Percentiles rank a stretch among this genome's conserved stretches.
Conservation (phyloP, 495 filamentous ascomycete species). For the Neurospora cerealis region DNA sequence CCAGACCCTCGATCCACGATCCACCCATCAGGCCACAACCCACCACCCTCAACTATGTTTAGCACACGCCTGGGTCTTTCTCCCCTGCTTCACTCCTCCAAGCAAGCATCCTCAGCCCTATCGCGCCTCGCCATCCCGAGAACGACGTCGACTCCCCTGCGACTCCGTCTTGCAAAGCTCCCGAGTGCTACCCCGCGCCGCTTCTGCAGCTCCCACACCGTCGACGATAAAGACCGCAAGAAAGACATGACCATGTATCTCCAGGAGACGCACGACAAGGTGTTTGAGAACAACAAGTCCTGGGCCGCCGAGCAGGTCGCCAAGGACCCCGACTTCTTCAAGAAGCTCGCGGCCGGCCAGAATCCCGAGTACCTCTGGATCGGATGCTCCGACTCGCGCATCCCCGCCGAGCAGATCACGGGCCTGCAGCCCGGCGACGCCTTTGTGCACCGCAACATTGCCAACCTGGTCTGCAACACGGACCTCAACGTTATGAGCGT, state of each 20-base stretch:
- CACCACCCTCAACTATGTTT: neutral
- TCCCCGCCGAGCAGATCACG: conserved; percentile 50
- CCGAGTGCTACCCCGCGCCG: neutral
- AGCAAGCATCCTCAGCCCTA: neutral
- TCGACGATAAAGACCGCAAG: conserved; percentile 1
- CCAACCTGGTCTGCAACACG: conserved; percentile 49
- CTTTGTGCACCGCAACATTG: conserved; percentile 57
- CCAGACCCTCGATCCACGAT: neutral
- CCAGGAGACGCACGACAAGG: conserved; percentile 37
- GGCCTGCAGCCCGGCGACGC: conserved; percentile 50
- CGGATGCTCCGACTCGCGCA: conserved; percentile 53
- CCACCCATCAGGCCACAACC: neutral
- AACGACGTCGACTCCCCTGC: neutral
- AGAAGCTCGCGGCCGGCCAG: conserved; percentile 42
- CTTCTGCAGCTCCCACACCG: neutral
- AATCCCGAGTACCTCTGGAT: conserved; percentile 54
- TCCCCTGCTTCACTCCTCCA: neutral
- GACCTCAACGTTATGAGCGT: conserved; percentile 53
- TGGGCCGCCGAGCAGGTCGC: conserved; percentile 43
- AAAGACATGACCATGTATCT: conserved; percentile 35
- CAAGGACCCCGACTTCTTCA: conserved; percentile 47
- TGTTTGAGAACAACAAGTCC: conserved; percentile 44
- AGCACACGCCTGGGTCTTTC: neutral
- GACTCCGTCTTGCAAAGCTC: neutral
- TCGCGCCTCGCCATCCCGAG: neutral